These are phyloP conservation scores for Bipolaris sorokiniana DNA, from an alignment of 2,329 filamentous ascomycete species.

Conservation along the genomic window DNA sequence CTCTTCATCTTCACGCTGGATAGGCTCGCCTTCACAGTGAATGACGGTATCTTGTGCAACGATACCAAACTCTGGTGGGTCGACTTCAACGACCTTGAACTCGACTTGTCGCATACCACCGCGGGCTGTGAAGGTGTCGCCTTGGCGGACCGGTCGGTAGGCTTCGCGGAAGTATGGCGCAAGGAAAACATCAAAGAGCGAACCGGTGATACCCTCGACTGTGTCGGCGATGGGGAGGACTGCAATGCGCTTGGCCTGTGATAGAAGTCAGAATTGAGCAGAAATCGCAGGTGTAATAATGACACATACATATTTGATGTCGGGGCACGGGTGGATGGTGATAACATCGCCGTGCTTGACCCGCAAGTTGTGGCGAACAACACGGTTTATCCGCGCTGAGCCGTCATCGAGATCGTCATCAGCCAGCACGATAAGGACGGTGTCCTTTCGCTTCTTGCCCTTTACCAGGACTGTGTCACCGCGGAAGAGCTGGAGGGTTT, in stretches of 20 bases:
- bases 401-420: slow-evolving; percentile 98
- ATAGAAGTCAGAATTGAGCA: slow-evolving; percentile 28
- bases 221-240: slow-evolving; percentile 98
- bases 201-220: slow-evolving; percentile 95
- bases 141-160: slow-evolving; percentile 95
- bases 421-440: slow-evolving; percentile 93
- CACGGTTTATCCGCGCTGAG: slow-evolving; percentile 95
- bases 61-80: slow-evolving; percentile 97
- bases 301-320: slow-evolving; percentile 96
- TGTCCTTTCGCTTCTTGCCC: slow-evolving; percentile 99
- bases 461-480: slow-evolving; percentile 97
- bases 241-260: slow-evolving; percentile 94
- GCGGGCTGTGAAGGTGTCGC: slow-evolving; percentile 95
- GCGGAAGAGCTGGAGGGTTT: slow-evolving; percentile 96
- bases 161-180: slow-evolving; percentile 99
- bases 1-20: slow-evolving; percentile 98
- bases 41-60: slow-evolving; percentile 99
- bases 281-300: not conserved
- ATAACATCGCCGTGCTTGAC: slow-evolving; percentile 99
- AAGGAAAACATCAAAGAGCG: slow-evolving; percentile 98
- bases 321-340: slow-evolving; percentile 95
- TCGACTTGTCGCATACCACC: slow-evolving; percentile 99
- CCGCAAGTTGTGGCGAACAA: slow-evolving; percentile 95
- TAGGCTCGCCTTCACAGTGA: slow-evolving; percentile 95
- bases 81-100: slow-evolving; percentile 99